A percentile compares a stretch with the other conserved stretches of the same genome.
Evolutionary conservation across 2,329 filamentous ascomycete genomes (phyloP).

Genomic region (Cordyceps javanica): DNA sequence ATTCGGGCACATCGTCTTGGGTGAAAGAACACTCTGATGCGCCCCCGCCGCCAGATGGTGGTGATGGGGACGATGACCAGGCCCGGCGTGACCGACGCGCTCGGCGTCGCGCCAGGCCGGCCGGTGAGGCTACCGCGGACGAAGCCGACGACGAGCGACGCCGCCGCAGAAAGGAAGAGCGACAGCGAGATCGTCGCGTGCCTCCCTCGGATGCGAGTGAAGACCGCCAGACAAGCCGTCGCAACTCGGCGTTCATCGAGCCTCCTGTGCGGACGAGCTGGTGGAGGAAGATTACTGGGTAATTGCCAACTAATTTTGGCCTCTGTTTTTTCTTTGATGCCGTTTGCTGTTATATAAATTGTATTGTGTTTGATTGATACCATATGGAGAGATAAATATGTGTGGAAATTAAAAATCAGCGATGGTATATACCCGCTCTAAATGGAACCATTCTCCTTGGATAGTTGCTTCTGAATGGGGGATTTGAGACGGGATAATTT

Average conservation of each 20-base stretch:
- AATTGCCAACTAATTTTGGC: background rate
- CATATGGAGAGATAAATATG: background rate
- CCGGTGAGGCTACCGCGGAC: constrained; percentile 30
- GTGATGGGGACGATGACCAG: constrained; percentile 39
- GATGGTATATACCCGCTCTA: constrained; percentile 4
- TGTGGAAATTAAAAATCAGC: background rate
- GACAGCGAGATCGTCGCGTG: constrained; percentile 24
- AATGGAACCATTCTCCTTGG: background rate
- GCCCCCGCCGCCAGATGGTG: constrained; percentile 48
- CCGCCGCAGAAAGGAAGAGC: constrained; percentile 40
- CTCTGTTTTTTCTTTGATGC: constrained; percentile 1
- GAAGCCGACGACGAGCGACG: constrained; percentile 38
- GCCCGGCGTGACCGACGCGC: constrained; percentile 43
- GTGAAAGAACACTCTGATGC: constrained; percentile 60
- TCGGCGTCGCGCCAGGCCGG: constrained; percentile 38
- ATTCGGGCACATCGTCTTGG: constrained; percentile 60
- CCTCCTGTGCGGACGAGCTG: constrained; percentile 10
- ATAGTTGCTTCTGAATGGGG: background rate
- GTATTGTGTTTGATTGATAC: constrained; percentile 3
- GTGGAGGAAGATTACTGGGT: constrained; percentile 14
- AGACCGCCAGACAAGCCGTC: constrained; percentile 1
- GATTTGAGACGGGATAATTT: background rate
- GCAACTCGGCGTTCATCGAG: constrained; percentile 8
- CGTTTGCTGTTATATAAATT: constrained; percentile 9
- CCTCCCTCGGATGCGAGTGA: constrained; percentile 8